These are phyloP conservation scores for Pseudopithomyces chartarum DNA, from an alignment of 2,329 filamentous ascomycete genomes.

Conservation along the genomic window DNA sequence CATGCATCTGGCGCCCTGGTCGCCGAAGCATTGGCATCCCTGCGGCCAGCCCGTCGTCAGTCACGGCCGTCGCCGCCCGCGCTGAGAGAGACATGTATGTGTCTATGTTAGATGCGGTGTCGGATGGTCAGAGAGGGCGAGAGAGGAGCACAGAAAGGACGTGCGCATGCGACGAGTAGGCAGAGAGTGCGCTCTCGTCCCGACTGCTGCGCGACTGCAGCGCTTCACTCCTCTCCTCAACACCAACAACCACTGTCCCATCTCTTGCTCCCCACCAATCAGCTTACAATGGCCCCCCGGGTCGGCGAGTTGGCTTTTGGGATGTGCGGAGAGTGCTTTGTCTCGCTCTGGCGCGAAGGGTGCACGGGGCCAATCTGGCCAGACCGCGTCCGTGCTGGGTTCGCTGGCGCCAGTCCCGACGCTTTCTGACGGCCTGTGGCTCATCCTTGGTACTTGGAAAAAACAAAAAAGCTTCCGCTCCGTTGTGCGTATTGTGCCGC, in stretches of 20 bases:
- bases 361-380: conserved; percentile 33
- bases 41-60: conserved; percentile 8
- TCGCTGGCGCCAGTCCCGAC: conserved; percentile 44
- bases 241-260: not conserved
- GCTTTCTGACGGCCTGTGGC: conserved; percentile 29
- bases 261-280: not conserved
- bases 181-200: not conserved
- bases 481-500: conserved; percentile 31
- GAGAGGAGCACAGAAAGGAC: too few relatives aligned
- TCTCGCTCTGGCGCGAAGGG: conserved; percentile 28
- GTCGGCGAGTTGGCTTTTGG: conserved; percentile 21
- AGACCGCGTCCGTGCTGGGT: conserved; percentile 42
- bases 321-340: conserved; percentile 27
- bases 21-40: conserved; percentile 30
- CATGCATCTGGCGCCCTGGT: conserved; percentile 23
- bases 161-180: too few relatives aligned
- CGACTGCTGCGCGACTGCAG: not conserved
- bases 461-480: conserved; percentile 20
- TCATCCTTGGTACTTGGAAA: conserved; percentile 42
- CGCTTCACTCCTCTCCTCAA: not conserved
- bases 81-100: too few relatives aligned
- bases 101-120: too few relatives aligned
- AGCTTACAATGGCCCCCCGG: not conserved
- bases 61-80: conserved; percentile 6
- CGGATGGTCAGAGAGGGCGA: too few relatives aligned